Percentiles rank a stretch among this genome's conserved stretches.
Evolutionary conservation across 768 basidiomycete species (phyloP).

Genomic region (Lactarius hengduanensis): DNA sequence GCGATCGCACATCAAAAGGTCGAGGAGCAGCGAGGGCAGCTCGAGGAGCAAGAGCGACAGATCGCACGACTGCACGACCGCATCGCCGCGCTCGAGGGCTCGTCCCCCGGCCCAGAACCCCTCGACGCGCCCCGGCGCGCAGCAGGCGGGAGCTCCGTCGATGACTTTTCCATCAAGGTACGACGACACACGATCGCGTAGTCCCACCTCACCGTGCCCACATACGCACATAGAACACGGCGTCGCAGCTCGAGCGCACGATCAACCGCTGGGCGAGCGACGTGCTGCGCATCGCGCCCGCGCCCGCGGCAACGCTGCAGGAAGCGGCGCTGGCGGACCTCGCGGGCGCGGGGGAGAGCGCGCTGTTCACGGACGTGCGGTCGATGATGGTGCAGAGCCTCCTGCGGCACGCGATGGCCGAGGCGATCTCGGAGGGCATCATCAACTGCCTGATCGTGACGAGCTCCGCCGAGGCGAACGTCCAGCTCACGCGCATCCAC

Average conservation of each 20-base stretch:
- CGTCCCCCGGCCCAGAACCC: slow-evolving; percentile 37
- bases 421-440: slow-evolving; percentile 73
- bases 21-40: slow-evolving; percentile 72
- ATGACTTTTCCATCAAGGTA: slow-evolving; percentile 88
- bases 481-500: slow-evolving; percentile 82
- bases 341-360: slow-evolving; percentile 47
- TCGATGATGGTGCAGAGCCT: slow-evolving; percentile 78
- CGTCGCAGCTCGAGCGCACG: slow-evolving; percentile 62
- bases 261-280: slow-evolving; percentile 90
- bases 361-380: slow-evolving; percentile 33
- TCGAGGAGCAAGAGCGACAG: slow-evolving; percentile 82
- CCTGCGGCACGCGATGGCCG: slow-evolving; percentile 76
- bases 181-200: not conserved
- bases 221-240: slow-evolving; percentile 56
- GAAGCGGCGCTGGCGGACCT: slow-evolving; percentile 61
- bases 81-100: slow-evolving; percentile 73
- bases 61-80: slow-evolving; percentile 70
- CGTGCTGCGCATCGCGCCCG: slow-evolving; percentile 56
- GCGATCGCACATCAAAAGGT: slow-evolving; percentile 88
- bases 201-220: slow-evolving; percentile 1
- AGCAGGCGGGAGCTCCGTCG: slow-evolving; percentile 63
- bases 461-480: slow-evolving; percentile 79
- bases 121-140: slow-evolving; percentile 34
- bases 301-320: slow-evolving; percentile 51
- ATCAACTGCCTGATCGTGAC: slow-evolving; percentile 86